Evolutionary conservation across 2,329 filamentous ascomycete species (phyloP).

Genomic region (Epichloe festucae): DNA sequence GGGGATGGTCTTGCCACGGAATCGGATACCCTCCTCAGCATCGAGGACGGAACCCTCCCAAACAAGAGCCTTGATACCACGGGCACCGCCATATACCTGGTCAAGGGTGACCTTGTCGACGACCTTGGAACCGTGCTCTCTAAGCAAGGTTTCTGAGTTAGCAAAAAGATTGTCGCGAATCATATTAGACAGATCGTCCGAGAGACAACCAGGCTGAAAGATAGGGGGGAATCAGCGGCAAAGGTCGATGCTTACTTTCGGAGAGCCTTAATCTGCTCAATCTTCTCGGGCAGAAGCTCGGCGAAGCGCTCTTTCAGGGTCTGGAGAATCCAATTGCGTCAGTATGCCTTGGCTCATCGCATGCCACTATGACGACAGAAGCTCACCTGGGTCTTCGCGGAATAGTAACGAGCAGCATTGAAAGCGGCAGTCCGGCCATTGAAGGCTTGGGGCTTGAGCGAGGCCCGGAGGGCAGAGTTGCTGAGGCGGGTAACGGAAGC

Average conservation of each 20-base stretch:
- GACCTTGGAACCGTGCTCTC: conserved; percentile 90
- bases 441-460: conserved; percentile 54
- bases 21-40: conserved; percentile 97
- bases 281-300: conserved; percentile 86
- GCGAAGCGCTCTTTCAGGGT: conserved; percentile 97
- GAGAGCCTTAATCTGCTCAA: conserved; percentile 98
- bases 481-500: conserved; percentile 71
- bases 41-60: conserved; percentile 99
- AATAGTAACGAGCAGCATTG: conserved; percentile 82
- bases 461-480: conserved; percentile 69
- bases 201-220: not conserved
- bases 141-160: conserved; percentile 23
- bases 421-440: conserved; percentile 59
- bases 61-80: conserved; percentile 95
- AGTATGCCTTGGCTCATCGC: not conserved
- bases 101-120: conserved; percentile 96
- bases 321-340: conserved; percentile 31
- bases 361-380: not conserved
- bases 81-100: conserved; percentile 98
- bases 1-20: conserved; percentile 97
- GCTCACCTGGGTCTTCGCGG: conserved; percentile 76
- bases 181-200: not conserved
- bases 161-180: conserved; percentile 11
- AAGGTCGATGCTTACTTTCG: conserved; percentile 56
- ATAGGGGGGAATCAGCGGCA: not conserved